phyloP scores from a whole-genome alignment of 2,329 filamentous ascomycete species.

The Exserohilum turcica region DNA sequence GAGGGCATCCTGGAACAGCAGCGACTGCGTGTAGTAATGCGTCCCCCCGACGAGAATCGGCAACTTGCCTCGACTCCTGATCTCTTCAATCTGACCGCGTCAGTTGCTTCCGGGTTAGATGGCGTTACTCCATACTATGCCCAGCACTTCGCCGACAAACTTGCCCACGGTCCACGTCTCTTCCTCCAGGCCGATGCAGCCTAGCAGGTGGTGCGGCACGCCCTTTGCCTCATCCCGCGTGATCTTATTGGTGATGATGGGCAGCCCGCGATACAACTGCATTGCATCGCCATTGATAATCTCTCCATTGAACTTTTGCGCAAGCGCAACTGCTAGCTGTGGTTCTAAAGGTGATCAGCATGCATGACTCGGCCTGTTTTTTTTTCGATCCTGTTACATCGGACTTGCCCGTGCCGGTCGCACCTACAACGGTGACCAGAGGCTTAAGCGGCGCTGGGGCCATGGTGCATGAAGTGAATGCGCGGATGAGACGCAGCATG shows the following conservation, averaged over 20 bases:
- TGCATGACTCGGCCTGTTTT: background rate
- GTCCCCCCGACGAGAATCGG: constrained; percentile 94
- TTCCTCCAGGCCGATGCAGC: constrained; percentile 74
- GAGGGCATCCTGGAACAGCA: constrained; percentile 78
- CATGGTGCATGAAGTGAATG: constrained; percentile 31
- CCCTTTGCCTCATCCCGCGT: constrained; percentile 73
- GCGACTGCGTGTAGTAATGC: constrained; percentile 89
- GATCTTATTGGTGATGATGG: constrained; percentile 96
- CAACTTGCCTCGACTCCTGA: constrained; percentile 75
- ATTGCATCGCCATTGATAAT: constrained; percentile 97
- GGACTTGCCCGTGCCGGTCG: constrained; percentile 92
- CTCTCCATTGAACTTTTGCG: constrained; percentile 82
- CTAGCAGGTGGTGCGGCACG: constrained; percentile 86
- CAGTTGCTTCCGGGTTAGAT: background rate
- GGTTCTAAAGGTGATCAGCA: constrained; percentile 46
- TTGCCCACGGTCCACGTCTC: constrained; percentile 81
- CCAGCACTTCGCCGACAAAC: constrained; percentile 73
- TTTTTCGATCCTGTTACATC: constrained; percentile 62
- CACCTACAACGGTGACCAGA: constrained; percentile 81
- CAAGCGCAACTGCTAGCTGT: constrained; percentile 88
- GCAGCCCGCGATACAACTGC: constrained; percentile 92
- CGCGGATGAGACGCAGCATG: constrained; percentile 33
- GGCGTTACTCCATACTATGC: constrained; percentile 47
- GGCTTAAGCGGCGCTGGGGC: constrained; percentile 52
- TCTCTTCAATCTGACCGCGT: constrained; percentile 68